Conservation (phyloP, 75 land plant genomes). For the Cryptomeria japonica region DNA sequence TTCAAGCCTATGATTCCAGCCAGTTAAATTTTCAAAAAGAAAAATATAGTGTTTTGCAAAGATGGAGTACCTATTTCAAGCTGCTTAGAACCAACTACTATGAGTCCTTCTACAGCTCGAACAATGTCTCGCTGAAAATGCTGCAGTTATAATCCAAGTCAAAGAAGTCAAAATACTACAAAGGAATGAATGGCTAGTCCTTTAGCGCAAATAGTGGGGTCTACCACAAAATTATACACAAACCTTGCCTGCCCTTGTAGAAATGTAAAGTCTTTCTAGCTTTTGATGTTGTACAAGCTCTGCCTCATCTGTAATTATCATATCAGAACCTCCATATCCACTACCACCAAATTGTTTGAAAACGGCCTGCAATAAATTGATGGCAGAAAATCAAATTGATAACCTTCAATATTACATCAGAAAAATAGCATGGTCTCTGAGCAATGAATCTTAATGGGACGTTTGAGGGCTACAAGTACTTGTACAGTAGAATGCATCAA, state of each 20-base stretch:
- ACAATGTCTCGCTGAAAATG: constrained; percentile 87
- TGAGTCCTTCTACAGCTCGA: constrained; percentile 75
- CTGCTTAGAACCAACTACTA: constrained; percentile 76
- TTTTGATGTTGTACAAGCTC: constrained; percentile 79
- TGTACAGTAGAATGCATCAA: neutral
- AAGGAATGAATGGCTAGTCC: neutral
- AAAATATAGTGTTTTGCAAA: neutral
- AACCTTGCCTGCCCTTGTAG: constrained; percentile 90
- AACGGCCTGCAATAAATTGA: constrained; percentile 48
- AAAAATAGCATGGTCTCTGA: neutral
- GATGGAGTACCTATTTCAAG: constrained; percentile 58
- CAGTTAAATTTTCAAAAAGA: neutral
- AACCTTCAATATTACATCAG: neutral
- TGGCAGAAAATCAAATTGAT: neutral
- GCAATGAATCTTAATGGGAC: neutral
- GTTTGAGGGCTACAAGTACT: neutral
- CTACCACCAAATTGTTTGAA: constrained; percentile 78
- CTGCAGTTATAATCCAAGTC: constrained; percentile 28
- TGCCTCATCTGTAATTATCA: constrained; percentile 56
- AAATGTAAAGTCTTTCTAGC: constrained; percentile 78
- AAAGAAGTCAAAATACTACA: neutral
- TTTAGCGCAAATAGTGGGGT: neutral
- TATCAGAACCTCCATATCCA: constrained; percentile 62
- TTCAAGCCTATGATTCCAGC: neutral
- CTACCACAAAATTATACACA: neutral